Evolutionary conservation across 1,284 basidiomycete species (phyloP), one percentile per base, ranked within the genome.

Genomic region (Trichosporon sp.): DNA sequence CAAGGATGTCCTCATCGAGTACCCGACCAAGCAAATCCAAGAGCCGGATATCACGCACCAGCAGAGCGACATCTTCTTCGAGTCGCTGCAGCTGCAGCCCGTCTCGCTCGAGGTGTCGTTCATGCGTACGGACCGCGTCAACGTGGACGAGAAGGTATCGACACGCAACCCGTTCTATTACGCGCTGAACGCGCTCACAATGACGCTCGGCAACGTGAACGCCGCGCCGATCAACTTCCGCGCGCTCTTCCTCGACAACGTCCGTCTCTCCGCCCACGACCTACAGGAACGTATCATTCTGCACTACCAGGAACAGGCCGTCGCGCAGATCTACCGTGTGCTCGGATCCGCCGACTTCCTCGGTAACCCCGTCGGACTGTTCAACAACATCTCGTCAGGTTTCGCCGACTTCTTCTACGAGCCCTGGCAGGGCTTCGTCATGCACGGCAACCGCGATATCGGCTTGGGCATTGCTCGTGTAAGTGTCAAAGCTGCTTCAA

Each of bases 331-430:
- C 10, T 98, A 99, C 84, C 91, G 97, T 37, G 93, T 99, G 35
- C 87, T 99, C 7, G 97, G 97, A 35, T 96, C 94, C 2, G 96
- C 96, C 0, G 96, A 99, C 84, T 98, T 99, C 85, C 78, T 89
- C 48, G 87, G 86, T 38, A 86, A 86, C 75, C 96, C 96, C 4
- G 94, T 98, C 37, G 96, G 96, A 12, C 87, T 99, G 67, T 99
- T 99, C 87, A 98, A 93, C 74, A 99, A 98, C 79, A 96, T 99
- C 80, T 96, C 94, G 80, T 98, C 95, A 31, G 97, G 97, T n/a
- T 94, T 99, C 7, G 92, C 93, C 65, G 97, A 99, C 83, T 96
- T 99, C 76, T 99, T 99, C 87, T 98, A 99, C 79, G 97, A 98
- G 84, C 97, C 97, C 8, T 98, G 96, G 86, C 92, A 97, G 74